phyloP scores from a whole-genome alignment of 768 basidiomycete species.

The Mrakia blollopis region DNA sequence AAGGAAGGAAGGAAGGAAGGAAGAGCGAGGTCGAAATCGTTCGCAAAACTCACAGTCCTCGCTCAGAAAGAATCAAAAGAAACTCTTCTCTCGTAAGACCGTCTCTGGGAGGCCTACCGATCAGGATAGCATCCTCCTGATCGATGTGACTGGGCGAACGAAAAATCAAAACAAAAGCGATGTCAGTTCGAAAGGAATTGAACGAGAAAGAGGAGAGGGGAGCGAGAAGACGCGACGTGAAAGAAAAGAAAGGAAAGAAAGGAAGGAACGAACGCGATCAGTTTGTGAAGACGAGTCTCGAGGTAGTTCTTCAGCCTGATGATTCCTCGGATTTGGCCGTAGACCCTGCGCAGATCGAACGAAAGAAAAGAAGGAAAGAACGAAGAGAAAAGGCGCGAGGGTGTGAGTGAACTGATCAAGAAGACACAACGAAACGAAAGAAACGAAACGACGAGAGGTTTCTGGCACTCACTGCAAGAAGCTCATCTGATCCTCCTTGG shows the following conservation, averaged over 20 bases:
- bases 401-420: not conserved
- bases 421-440: not conserved
- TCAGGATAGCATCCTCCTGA: not conserved
- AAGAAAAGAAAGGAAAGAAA: not conserved
- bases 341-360: not conserved
- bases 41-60: constrained; percentile 10
- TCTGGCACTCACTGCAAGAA: not conserved
- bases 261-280: not conserved
- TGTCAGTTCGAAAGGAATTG: not conserved
- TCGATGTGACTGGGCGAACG: not conserved
- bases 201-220: not conserved
- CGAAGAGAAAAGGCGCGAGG: not conserved
- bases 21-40: not conserved
- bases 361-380: not conserved
- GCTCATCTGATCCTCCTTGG: not conserved
- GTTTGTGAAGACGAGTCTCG: not conserved
- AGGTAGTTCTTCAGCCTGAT: not conserved
- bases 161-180: not conserved
- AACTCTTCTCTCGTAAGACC: constrained; percentile 11
- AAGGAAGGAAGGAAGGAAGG: not conserved
- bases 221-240: not conserved
- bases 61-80: not conserved
- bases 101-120: not conserved
- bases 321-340: not conserved
- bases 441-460: too few relatives aligned